Percentiles rank a stretch among this genome's conserved stretches.
Evolutionary conservation across 768 basidiomycete species (phyloP).

Genomic region (Boletus bicolor): DNA sequence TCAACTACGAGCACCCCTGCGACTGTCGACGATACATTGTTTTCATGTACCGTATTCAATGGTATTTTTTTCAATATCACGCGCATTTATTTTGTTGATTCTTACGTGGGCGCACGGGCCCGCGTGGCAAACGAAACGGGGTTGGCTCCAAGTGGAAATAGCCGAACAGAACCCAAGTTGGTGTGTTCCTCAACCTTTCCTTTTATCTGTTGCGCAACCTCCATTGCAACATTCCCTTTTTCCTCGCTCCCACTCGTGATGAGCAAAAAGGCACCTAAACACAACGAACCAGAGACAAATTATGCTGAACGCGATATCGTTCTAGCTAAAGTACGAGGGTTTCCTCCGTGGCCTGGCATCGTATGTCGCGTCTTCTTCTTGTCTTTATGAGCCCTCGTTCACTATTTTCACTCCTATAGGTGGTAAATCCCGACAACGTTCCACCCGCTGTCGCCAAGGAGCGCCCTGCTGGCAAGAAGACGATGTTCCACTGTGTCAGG

Average conservation of each 20-base stretch:
- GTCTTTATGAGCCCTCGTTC: slow-evolving; percentile 6
- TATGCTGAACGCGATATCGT: slow-evolving; percentile 83
- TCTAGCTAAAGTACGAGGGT: slow-evolving; percentile 91
- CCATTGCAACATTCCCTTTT: slow-evolving; percentile 17
- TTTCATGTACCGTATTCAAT: slow-evolving; percentile 30
- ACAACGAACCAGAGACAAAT: slow-evolving; percentile 38
- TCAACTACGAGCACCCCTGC: slow-evolving; percentile 18
- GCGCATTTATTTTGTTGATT: slow-evolving; percentile 35
- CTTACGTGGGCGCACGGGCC: slow-evolving; percentile 39
- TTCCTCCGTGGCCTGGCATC: slow-evolving; percentile 92
- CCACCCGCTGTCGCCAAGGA: slow-evolving; percentile 61
- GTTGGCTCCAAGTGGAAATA: slow-evolving; percentile 39
- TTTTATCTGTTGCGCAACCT: slow-evolving; percentile 36
- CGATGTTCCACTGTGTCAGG: slow-evolving; percentile 65
- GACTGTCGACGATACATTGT: slow-evolving; percentile 21
- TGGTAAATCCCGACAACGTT: slow-evolving; percentile 71
- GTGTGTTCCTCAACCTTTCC: slow-evolving; percentile 39
- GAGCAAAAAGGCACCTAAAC: slow-evolving; percentile 52
- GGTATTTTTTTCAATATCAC: slow-evolving; percentile 31
- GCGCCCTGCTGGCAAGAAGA: slow-evolving; percentile 72
- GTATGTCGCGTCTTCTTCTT: slow-evolving; percentile 50
- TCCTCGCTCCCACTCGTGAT: slow-evolving; percentile 27
- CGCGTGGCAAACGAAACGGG: slow-evolving; percentile 39
- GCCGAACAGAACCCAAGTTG: slow-evolving; percentile 39
- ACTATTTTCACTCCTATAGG: slow-evolving; percentile 42